Conservation (phyloP, 305 asterid species). For the Monarda citriodora region DNA sequence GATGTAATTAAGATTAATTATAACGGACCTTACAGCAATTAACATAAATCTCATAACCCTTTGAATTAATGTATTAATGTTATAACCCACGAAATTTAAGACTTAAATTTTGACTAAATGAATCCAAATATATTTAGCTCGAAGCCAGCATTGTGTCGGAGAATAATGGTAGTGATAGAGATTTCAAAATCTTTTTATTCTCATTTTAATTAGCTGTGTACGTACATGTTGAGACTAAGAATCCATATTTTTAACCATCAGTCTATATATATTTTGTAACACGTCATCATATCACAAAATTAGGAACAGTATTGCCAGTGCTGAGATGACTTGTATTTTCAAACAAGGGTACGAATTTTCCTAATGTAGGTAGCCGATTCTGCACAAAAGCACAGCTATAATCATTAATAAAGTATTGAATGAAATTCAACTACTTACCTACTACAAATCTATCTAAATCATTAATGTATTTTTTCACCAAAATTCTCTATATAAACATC, state of each 20-base stretch:
- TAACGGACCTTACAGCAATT: not conserved
- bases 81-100: too few species aligned
- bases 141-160: not conserved
- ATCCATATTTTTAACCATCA: too few species aligned
- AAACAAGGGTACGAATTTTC: conserved; percentile 10
- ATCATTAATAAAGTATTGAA: conserved; percentile 25
- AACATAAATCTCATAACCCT: too few species aligned
- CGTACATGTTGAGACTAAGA: not conserved
- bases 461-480: conserved; percentile 14
- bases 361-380: conserved; percentile 1
- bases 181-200: too few species aligned
- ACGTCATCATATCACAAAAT: not conserved
- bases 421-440: conserved; percentile 29
- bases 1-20: not conserved
- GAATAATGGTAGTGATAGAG: too few species aligned
- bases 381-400: conserved; percentile 11
- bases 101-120: not conserved
- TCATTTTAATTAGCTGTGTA: not conserved
- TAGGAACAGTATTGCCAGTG: not conserved
- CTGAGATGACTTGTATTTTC: not conserved
- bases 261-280: too few species aligned
- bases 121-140: not conserved
- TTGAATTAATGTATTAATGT: too few species aligned
- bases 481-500: conserved; percentile 28
- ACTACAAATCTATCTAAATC: conserved; percentile 19